phyloP scores from a whole-genome alignment of 768 basidiomycete species.

The Leccinellum rugosiceps region DNA sequence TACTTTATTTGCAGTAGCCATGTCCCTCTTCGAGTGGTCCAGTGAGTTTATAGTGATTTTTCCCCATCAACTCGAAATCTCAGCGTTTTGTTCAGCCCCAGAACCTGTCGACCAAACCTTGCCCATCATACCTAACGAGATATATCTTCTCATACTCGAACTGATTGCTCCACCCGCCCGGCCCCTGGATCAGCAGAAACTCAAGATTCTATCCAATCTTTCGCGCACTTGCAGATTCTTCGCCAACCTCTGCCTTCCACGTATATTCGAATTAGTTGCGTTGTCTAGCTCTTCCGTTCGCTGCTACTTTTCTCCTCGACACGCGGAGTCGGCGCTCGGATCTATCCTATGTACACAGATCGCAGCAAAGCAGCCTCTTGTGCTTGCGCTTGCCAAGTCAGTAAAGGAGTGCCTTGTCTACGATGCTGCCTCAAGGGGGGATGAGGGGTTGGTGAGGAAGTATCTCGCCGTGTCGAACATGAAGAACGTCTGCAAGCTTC shows the following conservation, averaged over 20 bases:
- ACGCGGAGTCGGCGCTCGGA: background rate
- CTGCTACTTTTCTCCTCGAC: accelerated
- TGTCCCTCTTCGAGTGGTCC: background rate
- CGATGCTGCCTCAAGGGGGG: no score
- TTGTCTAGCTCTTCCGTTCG: background rate
- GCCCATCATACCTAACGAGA: no score
- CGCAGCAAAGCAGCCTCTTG: background rate
- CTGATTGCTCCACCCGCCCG: no score
- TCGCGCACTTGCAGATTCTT: background rate
- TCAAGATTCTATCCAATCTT: background rate
- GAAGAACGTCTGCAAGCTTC: background rate
- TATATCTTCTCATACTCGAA: background rate
- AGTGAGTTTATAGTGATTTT: no score
- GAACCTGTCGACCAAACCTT: no score
- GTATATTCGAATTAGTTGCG: background rate
- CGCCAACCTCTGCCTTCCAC: background rate
- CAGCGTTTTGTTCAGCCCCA: no score
- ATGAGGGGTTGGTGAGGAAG: background rate
- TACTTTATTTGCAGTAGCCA: background rate
- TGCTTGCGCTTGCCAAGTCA: background rate
- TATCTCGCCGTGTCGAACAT: background rate
- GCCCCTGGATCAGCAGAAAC: background rate
- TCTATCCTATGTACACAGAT: background rate
- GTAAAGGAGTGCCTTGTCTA: background rate
- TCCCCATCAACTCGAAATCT: no score